Evolutionary conservation across 2,329 filamentous ascomycete genomes (phyloP).

Genomic region (Ascomycota sp.): DNA sequence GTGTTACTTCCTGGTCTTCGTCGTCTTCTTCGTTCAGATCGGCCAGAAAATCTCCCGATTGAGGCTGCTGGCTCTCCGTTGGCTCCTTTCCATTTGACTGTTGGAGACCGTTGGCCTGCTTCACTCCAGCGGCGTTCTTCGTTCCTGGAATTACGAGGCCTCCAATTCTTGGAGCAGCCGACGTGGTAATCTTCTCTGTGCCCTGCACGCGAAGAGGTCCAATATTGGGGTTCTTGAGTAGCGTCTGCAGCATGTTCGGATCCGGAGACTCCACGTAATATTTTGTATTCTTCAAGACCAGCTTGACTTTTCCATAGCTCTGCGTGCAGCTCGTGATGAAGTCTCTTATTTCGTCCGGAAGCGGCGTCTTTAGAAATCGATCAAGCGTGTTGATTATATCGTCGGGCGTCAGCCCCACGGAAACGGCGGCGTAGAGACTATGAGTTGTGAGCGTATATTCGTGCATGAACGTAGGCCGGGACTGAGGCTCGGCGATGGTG

Average conservation of each 20-base stretch:
- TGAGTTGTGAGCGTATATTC: slow-evolving; percentile 85
- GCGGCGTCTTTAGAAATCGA: slow-evolving; percentile 68
- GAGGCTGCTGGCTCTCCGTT: slow-evolving; percentile 27
- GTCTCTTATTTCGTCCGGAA: slow-evolving; percentile 59
- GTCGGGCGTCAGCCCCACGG: slow-evolving; percentile 70
- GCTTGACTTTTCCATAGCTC: slow-evolving; percentile 86
- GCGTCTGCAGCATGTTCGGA: slow-evolving; percentile 61
- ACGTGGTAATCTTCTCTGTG: slow-evolving; percentile 51
- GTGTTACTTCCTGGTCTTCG: slow-evolving; percentile 73
- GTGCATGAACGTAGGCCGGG: slow-evolving; percentile 75
- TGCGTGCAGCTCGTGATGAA: slow-evolving; percentile 68
- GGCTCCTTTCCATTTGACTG: slow-evolving; percentile 13
- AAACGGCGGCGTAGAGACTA: slow-evolving; percentile 87
- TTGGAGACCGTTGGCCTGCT: slow-evolving; percentile 37
- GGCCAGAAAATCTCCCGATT: slow-evolving; percentile 49
- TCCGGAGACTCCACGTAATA: slow-evolving; percentile 90
- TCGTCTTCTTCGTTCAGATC: slow-evolving; percentile 68
- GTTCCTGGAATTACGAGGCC: slow-evolving; percentile 86
- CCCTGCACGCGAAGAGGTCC: slow-evolving; percentile 59
- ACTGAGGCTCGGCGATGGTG: slow-evolving; percentile 84
- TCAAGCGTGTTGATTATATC: slow-evolving; percentile 85
- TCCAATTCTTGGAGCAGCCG: slow-evolving; percentile 67
- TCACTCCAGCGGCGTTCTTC: slow-evolving; percentile 74
- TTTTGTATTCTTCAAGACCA: slow-evolving; percentile 84
- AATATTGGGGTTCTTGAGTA: slow-evolving; percentile 73